Evolutionary conservation across 1,284 basidiomycete species (phyloP), one percentile per base, ranked within the genome.

Genomic region (Tylopilus orsonianus): DNA sequence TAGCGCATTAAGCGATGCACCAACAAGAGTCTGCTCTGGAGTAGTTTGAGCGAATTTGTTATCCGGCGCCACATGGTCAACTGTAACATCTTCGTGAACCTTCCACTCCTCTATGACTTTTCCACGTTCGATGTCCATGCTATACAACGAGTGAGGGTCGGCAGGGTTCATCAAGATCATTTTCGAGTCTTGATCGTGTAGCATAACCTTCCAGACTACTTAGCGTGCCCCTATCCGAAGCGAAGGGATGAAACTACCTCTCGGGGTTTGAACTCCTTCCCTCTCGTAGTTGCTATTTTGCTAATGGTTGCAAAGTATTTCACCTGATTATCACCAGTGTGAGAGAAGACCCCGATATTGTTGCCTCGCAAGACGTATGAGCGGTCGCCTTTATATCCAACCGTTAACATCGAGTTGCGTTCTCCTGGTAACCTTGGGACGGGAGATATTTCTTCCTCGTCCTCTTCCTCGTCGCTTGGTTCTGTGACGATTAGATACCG

Each of bases 61-160:
- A 60, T 93, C 87, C 4, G 97, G 95, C 1, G 96, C 83, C 61
- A 99, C 91, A 65, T 96, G 88, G 64, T 87, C 80, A 50, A 98
- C 90, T 13, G 79, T 76, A 49, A 98, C 78, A 60, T 89, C 79
- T 41, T 97, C 93, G 63, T 95, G 88, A 14, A 99, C 85, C 67
- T 95, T 96, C 95, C 94, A 98, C 68, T 99, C 96, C 64, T 99
- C 97, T 8, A 99, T 93, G 34, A 99, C 87, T 73, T 98, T 97
- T 41, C 94, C 97, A 37, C 87, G 87, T 69, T 96, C 93, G 54
- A 99, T 82, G 69, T 99, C 97, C 81, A 99, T 86, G 57, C 79
- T 86, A 73, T 86, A 98, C 30, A 99, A 72, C 0, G 93, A 87
- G 60, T 94, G 84, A n/a, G 85, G 81, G 46, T 94, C 85, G 30